phyloP scores from a whole-genome alignment of 768 basidiomycete species.

The Rhizopogon vesiculosus region DNA sequence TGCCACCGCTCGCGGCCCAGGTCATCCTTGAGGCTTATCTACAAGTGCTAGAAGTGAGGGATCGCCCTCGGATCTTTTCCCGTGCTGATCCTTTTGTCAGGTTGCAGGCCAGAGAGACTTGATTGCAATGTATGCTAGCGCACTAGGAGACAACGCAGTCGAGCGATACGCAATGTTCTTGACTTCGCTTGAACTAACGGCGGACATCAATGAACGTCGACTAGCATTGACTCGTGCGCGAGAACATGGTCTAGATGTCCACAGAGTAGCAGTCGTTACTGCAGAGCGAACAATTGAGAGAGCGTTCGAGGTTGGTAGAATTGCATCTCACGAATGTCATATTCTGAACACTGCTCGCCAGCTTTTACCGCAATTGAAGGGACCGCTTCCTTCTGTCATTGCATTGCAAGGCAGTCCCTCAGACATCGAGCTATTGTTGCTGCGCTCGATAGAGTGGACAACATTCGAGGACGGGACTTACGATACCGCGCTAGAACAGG shows the following conservation, averaged over 20 bases:
- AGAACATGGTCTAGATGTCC: constrained; percentile 82
- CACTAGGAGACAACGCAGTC: constrained; percentile 85
- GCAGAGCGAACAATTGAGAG: constrained; percentile 75
- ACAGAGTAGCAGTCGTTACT: constrained; percentile 72
- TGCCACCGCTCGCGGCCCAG: constrained; percentile 74
- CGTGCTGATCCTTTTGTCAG: constrained; percentile 26
- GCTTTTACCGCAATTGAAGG: constrained; percentile 50
- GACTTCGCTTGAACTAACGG: constrained; percentile 63
- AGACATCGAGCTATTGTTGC: constrained; percentile 57
- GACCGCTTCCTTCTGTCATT: constrained; percentile 58
- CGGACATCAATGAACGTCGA: constrained; percentile 59
- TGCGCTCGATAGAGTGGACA: constrained; percentile 94
- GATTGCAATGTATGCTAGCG: constrained; percentile 92
- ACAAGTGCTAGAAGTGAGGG: constrained; percentile 72
- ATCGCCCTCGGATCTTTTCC: background rate
- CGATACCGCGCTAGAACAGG: constrained; percentile 75
- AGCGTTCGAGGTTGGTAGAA: constrained; percentile 51
- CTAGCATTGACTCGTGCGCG: constrained; percentile 69
- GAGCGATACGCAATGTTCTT: constrained; percentile 92
- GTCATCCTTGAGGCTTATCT: constrained; percentile 86
- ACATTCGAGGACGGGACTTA: constrained; percentile 72
- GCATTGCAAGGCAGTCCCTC: constrained; percentile 50
- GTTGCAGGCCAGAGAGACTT: constrained; percentile 75
- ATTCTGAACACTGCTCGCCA: constrained; percentile 19
- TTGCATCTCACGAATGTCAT: constrained; percentile 2